phyloP scores from a whole-genome alignment of 2,329 filamentous ascomycete genomes.

The Pyricularia grisea region DNA sequence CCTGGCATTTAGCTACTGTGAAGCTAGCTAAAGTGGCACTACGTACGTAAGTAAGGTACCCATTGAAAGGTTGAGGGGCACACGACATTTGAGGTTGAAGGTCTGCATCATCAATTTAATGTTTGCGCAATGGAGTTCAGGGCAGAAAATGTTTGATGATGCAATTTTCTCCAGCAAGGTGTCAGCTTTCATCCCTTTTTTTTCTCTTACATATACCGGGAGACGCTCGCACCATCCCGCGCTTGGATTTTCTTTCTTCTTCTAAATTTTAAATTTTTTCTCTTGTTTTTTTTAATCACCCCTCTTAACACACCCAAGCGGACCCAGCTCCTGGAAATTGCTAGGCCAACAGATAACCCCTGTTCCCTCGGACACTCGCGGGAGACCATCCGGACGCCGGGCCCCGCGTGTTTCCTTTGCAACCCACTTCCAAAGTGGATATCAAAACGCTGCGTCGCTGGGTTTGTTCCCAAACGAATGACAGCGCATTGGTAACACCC shows the following conservation, averaged over 20 bases:
- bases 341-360: not conserved
- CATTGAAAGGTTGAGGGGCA: not conserved
- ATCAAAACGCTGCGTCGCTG: not conserved
- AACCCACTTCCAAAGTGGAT: not conserved
- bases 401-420: not conserved
- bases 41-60: not conserved
- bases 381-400: not conserved
- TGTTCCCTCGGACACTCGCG: not conserved
- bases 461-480: not conserved
- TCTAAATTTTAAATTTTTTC: not conserved
- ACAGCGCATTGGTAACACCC: constrained; percentile 4
- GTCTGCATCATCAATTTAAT: not conserved
- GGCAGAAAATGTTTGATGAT: not conserved
- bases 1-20: not conserved
- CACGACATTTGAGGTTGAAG: not conserved
- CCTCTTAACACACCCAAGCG: not conserved
- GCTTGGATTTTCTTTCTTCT: not conserved
- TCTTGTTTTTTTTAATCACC: not conserved
- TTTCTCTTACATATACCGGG: not conserved
- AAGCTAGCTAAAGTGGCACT: not conserved
- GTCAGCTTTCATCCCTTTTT: not conserved
- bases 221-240: not conserved
- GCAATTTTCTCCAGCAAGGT: not conserved
- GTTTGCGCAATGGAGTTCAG: not conserved
- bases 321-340: constrained; percentile 1